Conservation (phyloP, 208 protist genomes). For the Leishmania lainsoni region DNA sequence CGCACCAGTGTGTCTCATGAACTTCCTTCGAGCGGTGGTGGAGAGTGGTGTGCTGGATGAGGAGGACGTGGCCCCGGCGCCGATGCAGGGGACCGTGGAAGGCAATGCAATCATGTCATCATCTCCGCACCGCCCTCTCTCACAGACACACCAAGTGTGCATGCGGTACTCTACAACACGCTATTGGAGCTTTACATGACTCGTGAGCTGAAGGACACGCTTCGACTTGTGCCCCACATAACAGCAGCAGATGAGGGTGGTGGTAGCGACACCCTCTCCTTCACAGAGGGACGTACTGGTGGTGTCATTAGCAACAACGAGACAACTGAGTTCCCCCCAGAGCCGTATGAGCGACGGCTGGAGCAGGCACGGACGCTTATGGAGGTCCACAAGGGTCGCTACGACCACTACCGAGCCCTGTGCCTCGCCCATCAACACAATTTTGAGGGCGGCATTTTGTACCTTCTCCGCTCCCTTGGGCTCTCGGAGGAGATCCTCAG, state of each 20-base stretch:
- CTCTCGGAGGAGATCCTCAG: constrained; percentile 86
- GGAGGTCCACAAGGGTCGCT: constrained; percentile 58
- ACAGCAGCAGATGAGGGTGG: background rate
- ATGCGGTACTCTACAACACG: constrained; percentile 87
- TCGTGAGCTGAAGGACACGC: constrained; percentile 24
- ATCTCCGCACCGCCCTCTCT: constrained; percentile 16
- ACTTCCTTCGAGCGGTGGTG: constrained; percentile 93
- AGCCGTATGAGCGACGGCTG: constrained; percentile 48
- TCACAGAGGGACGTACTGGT: background rate
- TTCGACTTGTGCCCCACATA: constrained; percentile 14
- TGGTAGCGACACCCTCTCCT: background rate
- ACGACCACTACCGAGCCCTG: constrained; percentile 93
- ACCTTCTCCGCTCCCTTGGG: constrained; percentile 84
- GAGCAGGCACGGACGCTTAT: constrained; percentile 71
- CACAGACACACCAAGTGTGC: background rate
- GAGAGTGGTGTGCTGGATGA: constrained; percentile 50
- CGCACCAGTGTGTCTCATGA: constrained; percentile 80
- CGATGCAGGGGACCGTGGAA: background rate
- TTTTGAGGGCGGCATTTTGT: constrained; percentile 90
- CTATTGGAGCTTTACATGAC: constrained; percentile 96
- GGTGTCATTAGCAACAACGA: background rate
- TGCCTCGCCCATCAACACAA: constrained; percentile 86
- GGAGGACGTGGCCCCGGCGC: constrained; percentile 10
- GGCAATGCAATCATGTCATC: background rate
- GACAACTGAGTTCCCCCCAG: constrained; percentile 38